Base-by-base conservation (phyloP, 306 rosid species). In the Casuarina equisetifolia region DNA sequence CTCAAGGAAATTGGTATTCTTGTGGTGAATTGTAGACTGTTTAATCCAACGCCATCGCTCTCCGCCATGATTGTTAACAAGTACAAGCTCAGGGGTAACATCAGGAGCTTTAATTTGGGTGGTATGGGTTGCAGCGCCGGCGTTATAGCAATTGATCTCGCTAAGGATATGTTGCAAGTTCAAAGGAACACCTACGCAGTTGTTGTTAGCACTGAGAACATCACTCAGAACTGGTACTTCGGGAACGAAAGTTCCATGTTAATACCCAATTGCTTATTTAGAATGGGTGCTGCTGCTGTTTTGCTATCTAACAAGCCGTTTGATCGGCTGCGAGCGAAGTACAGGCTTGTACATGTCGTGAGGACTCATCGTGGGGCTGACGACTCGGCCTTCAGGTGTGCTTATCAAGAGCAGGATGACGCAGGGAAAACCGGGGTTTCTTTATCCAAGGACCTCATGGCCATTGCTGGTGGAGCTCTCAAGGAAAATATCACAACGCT, bases 51-150 rank as follows among this genome's bases (percentile, higher is more conserved):
- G 0, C 97, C 97, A n/a, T 91, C 97, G 0, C 87, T 89, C 32
- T 88, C 93, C 0, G 87, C 97, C 8, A 86, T 89, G 87, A 89
- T 89, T 36, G 91, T 91, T 2, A 91, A 89, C 58, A 89, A 80
- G 76, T 89, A 89, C 20, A 89, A 89, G 54, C 32, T 86, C 43
- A 79, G 88, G 73, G 83, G 89, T 9, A 86, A 91, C 9, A 72
- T 89, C 8, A 84, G 70, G 48, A 89, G 88, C 54, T 87, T 83
- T 45, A 91, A 89, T 58, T 61, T 91, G 4, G 97, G 92, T 3
- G 96, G 97, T 0, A 91, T 91, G 97, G 93, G 97, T n/a, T 91
- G 97, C 49, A 91, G 97, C 70, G 91, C 97, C 6, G 88, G 97
- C 6, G 87, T 91, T 42, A 89, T 88, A 54, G 93, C 94, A 0